Conservation (phyloP, 2,329 filamentous ascomycete genomes). For the Coniochaeta sp. region DNA sequence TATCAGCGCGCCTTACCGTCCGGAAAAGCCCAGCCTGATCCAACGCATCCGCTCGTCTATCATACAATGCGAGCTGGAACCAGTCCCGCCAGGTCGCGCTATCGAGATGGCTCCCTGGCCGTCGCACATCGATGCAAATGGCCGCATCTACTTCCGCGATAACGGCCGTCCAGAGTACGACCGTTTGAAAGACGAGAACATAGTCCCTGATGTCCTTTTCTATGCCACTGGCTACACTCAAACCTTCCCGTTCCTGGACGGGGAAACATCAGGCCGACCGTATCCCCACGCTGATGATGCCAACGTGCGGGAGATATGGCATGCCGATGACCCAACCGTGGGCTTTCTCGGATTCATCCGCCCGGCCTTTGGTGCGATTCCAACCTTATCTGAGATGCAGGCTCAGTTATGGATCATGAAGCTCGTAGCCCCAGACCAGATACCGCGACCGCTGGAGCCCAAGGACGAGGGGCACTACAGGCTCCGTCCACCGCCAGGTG, state of each 20-base stretch:
- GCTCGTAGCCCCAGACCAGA: constrained; percentile 8
- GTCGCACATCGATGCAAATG: constrained; percentile 23
- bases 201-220: constrained; percentile 35
- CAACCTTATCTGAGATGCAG: constrained; percentile 30
- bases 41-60: constrained; percentile 28
- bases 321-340: constrained; percentile 20
- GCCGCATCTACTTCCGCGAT: constrained; percentile 26
- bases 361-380: constrained; percentile 31
- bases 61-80: constrained; percentile 24
- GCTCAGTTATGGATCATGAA: constrained; percentile 27
- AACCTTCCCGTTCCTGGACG: constrained; percentile 21
- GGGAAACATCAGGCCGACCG: background rate
- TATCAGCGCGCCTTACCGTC: constrained; percentile 21
- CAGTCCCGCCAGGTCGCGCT: constrained; percentile 25
- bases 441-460: constrained; percentile 18
- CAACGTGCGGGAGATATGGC: constrained; percentile 26
- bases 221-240: constrained; percentile 39
- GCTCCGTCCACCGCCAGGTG: constrained; percentile 21
- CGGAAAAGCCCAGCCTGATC: constrained; percentile 20
- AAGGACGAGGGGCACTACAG: constrained; percentile 31
- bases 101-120: constrained; percentile 40
- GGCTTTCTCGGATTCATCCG: constrained; percentile 32
- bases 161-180: constrained; percentile 19
- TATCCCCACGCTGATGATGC: constrained; percentile 25
- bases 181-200: constrained; percentile 13